A percentile compares a stretch with the other conserved stretches of the same genome.
Evolutionary conservation across 495 filamentous ascomycete genomes (phyloP).

Genomic region (Aspergillus cavernicola): DNA sequence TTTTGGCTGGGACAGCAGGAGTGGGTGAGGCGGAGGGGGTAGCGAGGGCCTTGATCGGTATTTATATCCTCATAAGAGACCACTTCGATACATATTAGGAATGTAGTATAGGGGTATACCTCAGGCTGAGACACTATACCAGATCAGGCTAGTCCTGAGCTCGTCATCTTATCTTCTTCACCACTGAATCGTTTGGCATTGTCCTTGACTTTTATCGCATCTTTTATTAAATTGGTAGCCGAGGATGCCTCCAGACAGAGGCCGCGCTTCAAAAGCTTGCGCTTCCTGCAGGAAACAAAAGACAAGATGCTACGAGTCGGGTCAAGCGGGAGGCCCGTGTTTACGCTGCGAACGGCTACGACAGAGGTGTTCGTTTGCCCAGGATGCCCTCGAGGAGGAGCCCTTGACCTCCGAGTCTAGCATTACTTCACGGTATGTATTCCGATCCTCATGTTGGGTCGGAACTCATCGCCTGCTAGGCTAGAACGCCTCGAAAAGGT

Average conservation of each 20-base stretch:
- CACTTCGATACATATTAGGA: too few relatives aligned
- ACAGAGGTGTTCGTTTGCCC: slow-evolving; percentile 32
- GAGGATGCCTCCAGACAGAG: slow-evolving; percentile 40
- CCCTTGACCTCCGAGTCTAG: slow-evolving; percentile 5
- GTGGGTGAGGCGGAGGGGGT: too few relatives aligned
- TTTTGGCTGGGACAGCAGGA: too few relatives aligned
- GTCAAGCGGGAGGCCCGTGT: slow-evolving; percentile 26
- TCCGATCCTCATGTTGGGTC: not conserved
- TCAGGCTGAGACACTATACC: too few relatives aligned
- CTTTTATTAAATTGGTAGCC: too few relatives aligned
- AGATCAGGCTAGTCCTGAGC: too few relatives aligned
- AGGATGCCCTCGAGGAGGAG: not conserved
- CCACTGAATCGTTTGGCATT: too few relatives aligned
- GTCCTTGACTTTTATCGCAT: too few relatives aligned
- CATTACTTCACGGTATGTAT: slow-evolving; percentile 8
- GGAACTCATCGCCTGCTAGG: slow-evolving; percentile 14
- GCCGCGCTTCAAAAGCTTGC: slow-evolving; percentile 44
- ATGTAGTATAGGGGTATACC: too few relatives aligned
- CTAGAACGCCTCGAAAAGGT: slow-evolving; percentile 34
- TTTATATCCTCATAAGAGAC: too few relatives aligned
- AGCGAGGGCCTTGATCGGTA: too few relatives aligned
- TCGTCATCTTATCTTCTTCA: too few relatives aligned
- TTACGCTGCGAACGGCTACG: slow-evolving; percentile 38
- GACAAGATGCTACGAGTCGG: slow-evolving; percentile 42
- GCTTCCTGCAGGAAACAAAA: slow-evolving; percentile 42